Evolutionary conservation across 306 rosid genomes (phyloP).

Genomic region (Cicer judaicum): DNA sequence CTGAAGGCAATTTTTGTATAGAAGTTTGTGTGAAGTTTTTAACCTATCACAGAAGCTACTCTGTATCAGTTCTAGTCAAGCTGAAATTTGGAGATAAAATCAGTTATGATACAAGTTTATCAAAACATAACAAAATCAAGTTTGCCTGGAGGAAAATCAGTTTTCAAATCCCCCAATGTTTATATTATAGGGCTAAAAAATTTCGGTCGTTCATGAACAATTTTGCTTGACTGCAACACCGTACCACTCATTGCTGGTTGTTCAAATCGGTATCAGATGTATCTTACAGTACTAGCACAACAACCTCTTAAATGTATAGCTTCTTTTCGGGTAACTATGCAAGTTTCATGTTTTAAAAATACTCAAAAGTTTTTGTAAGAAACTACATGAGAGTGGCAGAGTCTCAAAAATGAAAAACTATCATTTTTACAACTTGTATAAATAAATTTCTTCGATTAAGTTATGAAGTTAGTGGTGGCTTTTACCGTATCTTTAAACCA

Average conservation of each 20-base stretch:
- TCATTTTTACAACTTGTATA: not conserved
- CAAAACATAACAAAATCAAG: not conserved
- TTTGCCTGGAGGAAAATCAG: not conserved
- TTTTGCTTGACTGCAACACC: not conserved
- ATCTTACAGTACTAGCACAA: not conserved
- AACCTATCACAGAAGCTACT: not conserved
- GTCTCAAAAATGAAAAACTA: not conserved
- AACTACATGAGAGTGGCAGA: not conserved
- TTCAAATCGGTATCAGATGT: not conserved
- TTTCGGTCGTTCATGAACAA: not conserved
- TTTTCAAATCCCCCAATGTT: not conserved
- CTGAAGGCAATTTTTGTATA: not conserved
- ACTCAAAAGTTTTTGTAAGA: not conserved
- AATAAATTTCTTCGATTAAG: not conserved
- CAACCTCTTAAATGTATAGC: not conserved
- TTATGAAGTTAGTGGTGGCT: not conserved
- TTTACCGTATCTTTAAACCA: no score
- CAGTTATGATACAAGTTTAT: not conserved
- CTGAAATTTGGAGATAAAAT: not conserved
- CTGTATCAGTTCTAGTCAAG: not conserved
- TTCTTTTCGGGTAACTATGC: not conserved
- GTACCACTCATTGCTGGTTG: not conserved
- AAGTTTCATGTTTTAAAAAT: not conserved
- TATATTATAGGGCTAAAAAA: no score
- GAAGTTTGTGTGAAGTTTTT: slow-evolving; percentile 1